phyloP scores from a whole-genome alignment of 495 filamentous ascomycete genomes.

The Neurospora sp. region DNA sequence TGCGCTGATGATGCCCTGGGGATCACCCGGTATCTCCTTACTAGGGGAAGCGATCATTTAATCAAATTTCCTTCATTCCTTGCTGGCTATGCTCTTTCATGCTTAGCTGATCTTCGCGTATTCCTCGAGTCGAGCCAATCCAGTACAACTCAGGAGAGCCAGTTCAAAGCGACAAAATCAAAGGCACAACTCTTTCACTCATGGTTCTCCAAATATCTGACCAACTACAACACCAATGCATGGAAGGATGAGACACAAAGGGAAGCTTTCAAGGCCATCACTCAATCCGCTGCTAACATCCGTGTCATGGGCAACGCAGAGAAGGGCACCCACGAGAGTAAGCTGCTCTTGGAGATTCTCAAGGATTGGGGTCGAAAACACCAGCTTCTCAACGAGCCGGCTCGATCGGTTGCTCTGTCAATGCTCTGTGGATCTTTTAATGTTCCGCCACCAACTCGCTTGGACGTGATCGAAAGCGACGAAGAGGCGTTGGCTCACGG shows the following conservation, averaged over 20 bases:
- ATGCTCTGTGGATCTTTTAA: constrained; percentile 68
- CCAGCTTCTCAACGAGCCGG: constrained; percentile 56
- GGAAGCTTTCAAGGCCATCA: constrained; percentile 52
- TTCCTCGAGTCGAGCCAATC: constrained; percentile 58
- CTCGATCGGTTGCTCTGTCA: constrained; percentile 58
- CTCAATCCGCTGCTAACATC: constrained; percentile 50
- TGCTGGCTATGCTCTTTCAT: constrained; percentile 65
- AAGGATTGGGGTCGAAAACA: constrained; percentile 52
- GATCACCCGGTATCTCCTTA: constrained; percentile 75
- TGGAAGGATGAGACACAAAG: constrained; percentile 36
- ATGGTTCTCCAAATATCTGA: constrained; percentile 60
- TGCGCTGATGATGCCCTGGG: constrained; percentile 91
- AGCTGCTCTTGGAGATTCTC: constrained; percentile 63
- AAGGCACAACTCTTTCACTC: constrained; percentile 57
- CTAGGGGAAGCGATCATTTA: constrained; percentile 57
- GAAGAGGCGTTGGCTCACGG: constrained; percentile 48
- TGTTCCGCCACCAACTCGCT: constrained; percentile 38
- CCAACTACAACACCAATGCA: constrained; percentile 40
- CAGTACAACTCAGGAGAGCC: constrained; percentile 64
- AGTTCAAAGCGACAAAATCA: constrained; percentile 57
- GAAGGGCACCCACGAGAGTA: constrained; percentile 55
- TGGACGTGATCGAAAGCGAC: constrained; percentile 56
- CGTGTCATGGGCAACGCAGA: constrained; percentile 48
- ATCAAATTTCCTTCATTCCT: constrained; percentile 59
- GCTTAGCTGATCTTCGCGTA: constrained; percentile 61